Evolutionary conservation across 2,329 filamentous ascomycete genomes (phyloP), one percentile per base, ranked within the genome.

Genomic region (Neofusicoccum sp.): DNA sequence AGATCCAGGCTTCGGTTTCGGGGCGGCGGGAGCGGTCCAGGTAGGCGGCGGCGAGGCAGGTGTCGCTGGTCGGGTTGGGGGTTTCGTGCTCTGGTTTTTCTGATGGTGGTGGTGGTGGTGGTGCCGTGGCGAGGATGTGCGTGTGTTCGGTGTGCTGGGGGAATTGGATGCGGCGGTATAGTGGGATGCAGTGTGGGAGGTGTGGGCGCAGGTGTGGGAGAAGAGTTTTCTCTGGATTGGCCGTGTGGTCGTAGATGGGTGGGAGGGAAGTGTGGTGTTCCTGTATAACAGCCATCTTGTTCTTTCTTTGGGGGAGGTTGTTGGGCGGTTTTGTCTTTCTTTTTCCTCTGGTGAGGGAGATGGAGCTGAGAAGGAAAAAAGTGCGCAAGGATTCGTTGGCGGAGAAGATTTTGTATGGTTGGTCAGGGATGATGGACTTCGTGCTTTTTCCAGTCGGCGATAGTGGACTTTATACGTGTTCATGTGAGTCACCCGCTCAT

Each of bases 1-100:
- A 90, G 1, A 90, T 69, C 83, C 85, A 90, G 34, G 86, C 77
- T 65, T 90, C 84, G 0, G 89, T 90, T 70, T 89, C 87, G 0
- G 85, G 86, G 0, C 82, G 80, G 61, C 80, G 80, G 3, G 83
- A 83, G 22, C 87, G 79, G 72, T 91, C 88, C 5, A 89, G 71
- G 69, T 87, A 89, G 0, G 84, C 85, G 0, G 83, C 84, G 0
- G 83, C 81, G 70, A 89, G 87, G 69, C 75, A 78, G 39, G 16
- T 73, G 72, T 1, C 6, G n/a, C 7, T 7, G 11, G 31, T 29
- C 22, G 54, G 29, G 22, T 31, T 16, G 41, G 2, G n/a, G 14
- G 41, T 16, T 6, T n/a, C 8, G 2, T n/a, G 28, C 12, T 33
- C 47, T 34, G 14, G 28, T 29, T 31, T 14, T 49, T 49, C 22